Evolutionary conservation across 192 early-diverging fungal species (phyloP), one percentile per base, ranked within the genome.

Genomic region (Linnemannia elongata): DNA sequence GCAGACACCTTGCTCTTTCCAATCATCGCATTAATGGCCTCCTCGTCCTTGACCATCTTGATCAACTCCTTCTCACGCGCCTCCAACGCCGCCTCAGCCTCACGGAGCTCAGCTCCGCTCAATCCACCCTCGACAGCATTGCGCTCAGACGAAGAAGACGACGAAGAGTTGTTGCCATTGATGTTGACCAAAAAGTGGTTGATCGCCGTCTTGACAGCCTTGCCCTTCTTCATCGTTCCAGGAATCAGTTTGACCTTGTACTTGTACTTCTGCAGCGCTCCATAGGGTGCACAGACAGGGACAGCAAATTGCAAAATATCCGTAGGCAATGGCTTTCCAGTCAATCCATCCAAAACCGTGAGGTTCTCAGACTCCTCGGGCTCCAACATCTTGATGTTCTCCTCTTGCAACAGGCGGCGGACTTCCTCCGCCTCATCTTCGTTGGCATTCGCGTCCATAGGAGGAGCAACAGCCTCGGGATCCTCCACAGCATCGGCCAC

Each of bases 191-290:
- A 81, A 73, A 87, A 87, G 72, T 81, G 85, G 35, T 87, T 81
- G 74, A 87, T 71, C 1, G 85, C 79, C n/a, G 85, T 87, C 85
- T 87, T 87, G 47, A 78, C 82, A 74, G 91, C 95, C 90, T 98
- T 98, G 71, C 98, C 98, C 87, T 96, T 96, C 87, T 99, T 99
- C 87, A 95, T 89, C 22, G 93, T 90, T 30, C 98, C 99, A 22
- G 99, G 98, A 12, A 94, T 89, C 38, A 99, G 90, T 83, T 99
- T 99, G 41, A 98, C 94, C 85, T 96, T 98, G 90, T 98, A 99
- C 89, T 97, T 98, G 92, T 94, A 98, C 78, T 95, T 93, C 39
- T 94, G 94, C 20, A 99, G 88, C 6, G 95, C 92, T 10, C 81
- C 78, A 92, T 98, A 99, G 0, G 98, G 98, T 1, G 97, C 98